These are phyloP conservation scores for Tephrocybe rancida DNA, from an alignment of 768 basidiomycete species.

Conservation along the genomic window DNA sequence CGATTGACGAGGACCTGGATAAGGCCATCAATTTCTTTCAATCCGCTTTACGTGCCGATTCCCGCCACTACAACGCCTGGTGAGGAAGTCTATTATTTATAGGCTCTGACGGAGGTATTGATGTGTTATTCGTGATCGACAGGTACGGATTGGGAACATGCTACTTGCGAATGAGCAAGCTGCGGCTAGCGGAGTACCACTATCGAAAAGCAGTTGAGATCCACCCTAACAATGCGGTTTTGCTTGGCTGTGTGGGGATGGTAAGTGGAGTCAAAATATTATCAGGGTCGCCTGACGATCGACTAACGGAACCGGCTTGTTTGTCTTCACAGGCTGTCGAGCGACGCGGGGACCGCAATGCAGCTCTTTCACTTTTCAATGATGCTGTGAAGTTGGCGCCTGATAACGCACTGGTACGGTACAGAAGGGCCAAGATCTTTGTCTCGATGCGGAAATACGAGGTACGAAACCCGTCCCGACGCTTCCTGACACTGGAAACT, in stretches of 20 bases:
- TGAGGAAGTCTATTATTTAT: conserved; percentile 43
- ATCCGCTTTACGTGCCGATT: conserved; percentile 87
- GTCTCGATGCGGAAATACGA: conserved; percentile 82
- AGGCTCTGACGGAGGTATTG: conserved; percentile 17
- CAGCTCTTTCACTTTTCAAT: conserved; percentile 80
- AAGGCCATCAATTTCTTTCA: conserved; percentile 92
- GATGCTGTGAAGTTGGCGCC: conserved; percentile 79
- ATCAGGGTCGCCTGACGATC: conserved; percentile 18
- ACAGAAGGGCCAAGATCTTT: conserved; percentile 90
- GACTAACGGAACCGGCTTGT: conserved; percentile 23
- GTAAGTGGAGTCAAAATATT: conserved; percentile 51
- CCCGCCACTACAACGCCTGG: conserved; percentile 98
- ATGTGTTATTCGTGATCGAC: conserved; percentile 26
- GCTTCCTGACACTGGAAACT: conserved; percentile 10
- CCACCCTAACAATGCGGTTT: conserved; percentile 93
- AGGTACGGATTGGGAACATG: conserved; percentile 99
- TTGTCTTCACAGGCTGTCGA: conserved; percentile 74
- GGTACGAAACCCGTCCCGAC: conserved; percentile 47
- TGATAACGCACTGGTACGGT: conserved; percentile 91
- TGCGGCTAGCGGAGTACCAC: conserved; percentile 94
- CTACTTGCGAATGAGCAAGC: conserved; percentile 92
- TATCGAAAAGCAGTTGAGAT: conserved; percentile 91
- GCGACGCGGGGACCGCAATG: conserved; percentile 74
- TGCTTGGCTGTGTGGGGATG: conserved; percentile 95
- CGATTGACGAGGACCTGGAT: conserved; percentile 93